Evolutionary conservation across 352 stramenopile species (phyloP).

Genomic region (Phytophthora idaei): DNA sequence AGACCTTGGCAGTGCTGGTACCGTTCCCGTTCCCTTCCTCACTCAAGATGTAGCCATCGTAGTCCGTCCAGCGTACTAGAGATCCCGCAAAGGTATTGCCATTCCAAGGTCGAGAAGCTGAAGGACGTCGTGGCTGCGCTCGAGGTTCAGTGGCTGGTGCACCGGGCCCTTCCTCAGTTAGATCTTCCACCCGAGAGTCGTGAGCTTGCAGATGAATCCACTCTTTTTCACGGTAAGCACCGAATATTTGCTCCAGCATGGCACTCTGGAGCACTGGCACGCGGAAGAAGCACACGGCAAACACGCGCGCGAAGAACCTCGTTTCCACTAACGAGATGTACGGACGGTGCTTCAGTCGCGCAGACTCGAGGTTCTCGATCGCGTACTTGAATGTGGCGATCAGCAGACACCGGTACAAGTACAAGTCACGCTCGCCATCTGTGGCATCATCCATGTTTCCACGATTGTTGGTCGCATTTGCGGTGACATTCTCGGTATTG

Average conservation of each 20-base stretch:
- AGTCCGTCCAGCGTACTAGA: slow-evolving; percentile 64
- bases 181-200: slow-evolving; percentile 32
- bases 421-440: slow-evolving; percentile 60
- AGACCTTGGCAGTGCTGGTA: slow-evolving; percentile 31
- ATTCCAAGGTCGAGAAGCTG: slow-evolving; percentile 53
- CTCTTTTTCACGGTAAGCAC: slow-evolving; percentile 52
- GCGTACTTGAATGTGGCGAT: slow-evolving; percentile 84
- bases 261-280: slow-evolving; percentile 57
- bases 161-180: slow-evolving; percentile 13
- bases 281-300: slow-evolving; percentile 77
- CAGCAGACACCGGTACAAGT: slow-evolving; percentile 68
- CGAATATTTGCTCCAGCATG: slow-evolving; percentile 62
- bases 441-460: slow-evolving; percentile 34
- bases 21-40: slow-evolving; percentile 41
- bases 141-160: slow-evolving; percentile 8
- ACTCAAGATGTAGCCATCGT: slow-evolving; percentile 46
- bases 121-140: slow-evolving; percentile 31
- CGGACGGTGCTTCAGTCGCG: slow-evolving; percentile 41
- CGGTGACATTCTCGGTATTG: slow-evolving; percentile 29
- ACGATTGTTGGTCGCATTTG: slow-evolving; percentile 7
- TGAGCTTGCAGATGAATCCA: slow-evolving; percentile 51
- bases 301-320: slow-evolving; percentile 67
- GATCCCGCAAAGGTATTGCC: slow-evolving; percentile 61
- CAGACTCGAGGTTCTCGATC: slow-evolving; percentile 61
- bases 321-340: slow-evolving; percentile 65